phyloP scores from a whole-genome alignment of 371 early-diverging fungal species.

The Syncephalastrum contaminatum region DNA sequence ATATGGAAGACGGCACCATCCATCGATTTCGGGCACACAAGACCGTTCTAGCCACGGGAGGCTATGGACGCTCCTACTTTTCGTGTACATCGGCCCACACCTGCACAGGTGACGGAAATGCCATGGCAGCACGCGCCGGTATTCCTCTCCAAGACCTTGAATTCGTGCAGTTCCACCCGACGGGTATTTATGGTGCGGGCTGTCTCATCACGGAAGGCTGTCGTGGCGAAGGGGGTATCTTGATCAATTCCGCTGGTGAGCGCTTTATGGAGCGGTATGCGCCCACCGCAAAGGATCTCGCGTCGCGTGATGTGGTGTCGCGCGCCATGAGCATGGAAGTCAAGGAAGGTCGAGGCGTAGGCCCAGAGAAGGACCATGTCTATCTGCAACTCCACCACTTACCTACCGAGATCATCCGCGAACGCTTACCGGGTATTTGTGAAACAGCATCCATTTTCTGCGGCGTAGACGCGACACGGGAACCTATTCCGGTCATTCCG shows the following conservation, averaged over 20 bases:
- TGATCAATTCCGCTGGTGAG: conserved; percentile 90
- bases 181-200: conserved; percentile 97
- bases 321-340: conserved; percentile 98
- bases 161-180: conserved; percentile 98
- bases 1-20: conserved; percentile 97
- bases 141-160: conserved; percentile 95
- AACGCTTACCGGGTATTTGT: conserved; percentile 97
- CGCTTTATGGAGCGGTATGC: conserved; percentile 99
- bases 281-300: conserved; percentile 97
- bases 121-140: conserved; percentile 91
- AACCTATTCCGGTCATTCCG: conserved; percentile 98
- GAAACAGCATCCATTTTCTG: conserved; percentile 98
- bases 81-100: conserved; percentile 98
- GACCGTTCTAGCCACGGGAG: conserved; percentile 97
- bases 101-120: conserved; percentile 98
- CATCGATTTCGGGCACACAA: conserved; percentile 98
- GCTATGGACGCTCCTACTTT: conserved; percentile 98
- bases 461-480: conserved; percentile 98
- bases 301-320: conserved; percentile 97
- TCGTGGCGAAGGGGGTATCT: conserved; percentile 96
- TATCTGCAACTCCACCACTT: conserved; percentile 95
- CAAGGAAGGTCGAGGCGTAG: conserved; percentile 96
- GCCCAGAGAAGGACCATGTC: conserved; percentile 95
- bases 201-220: conserved; percentile 98
- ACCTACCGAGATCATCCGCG: conserved; percentile 89